Conservation (phyloP, 768 basidiomycete genomes). For the Hydnomerulius pinastri region DNA sequence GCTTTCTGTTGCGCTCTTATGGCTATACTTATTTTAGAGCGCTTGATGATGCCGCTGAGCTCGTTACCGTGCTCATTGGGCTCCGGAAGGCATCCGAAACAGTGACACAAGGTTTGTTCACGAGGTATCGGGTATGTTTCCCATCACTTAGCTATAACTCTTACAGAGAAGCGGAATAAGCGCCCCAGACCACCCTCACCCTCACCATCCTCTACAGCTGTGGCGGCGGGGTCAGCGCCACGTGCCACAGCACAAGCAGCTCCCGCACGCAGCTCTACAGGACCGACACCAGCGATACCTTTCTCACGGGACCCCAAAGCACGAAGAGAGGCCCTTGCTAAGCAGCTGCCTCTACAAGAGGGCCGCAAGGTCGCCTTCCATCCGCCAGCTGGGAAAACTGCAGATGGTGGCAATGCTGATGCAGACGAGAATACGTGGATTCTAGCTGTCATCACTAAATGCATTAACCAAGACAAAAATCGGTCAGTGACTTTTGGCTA, state of each 20-base stretch:
- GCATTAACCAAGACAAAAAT: constrained; percentile 71
- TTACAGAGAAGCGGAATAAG: constrained; percentile 73
- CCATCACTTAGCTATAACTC: constrained; percentile 2
- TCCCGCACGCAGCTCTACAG: constrained; percentile 55
- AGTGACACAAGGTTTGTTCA: constrained; percentile 50
- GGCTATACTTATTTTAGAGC: constrained; percentile 45
- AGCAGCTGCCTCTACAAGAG: constrained; percentile 67
- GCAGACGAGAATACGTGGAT: constrained; percentile 67
- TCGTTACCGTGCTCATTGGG: constrained; percentile 66
- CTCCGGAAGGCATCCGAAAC: constrained; percentile 71
- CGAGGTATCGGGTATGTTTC: neutral
- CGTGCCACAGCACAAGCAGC: constrained; percentile 15
- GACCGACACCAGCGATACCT: constrained; percentile 48
- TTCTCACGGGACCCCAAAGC: constrained; percentile 69
- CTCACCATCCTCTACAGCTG: constrained; percentile 51
- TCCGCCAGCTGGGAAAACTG: constrained; percentile 58
- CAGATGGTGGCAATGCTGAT: constrained; percentile 51
- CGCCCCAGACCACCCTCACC: constrained; percentile 75
- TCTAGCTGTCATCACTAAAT: constrained; percentile 71
- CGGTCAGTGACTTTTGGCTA: constrained; percentile 40
- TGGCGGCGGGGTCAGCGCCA: constrained; percentile 18
- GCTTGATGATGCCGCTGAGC: constrained; percentile 72
- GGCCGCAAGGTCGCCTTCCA: constrained; percentile 84
- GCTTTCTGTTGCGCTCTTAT: constrained; percentile 7
- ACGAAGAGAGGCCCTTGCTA: constrained; percentile 59